Percentiles rank a stretch among this genome's conserved stretches.
Conservation (phyloP, 2,329 filamentous ascomycete genomes). For the Colletotrichum liriopes region DNA sequence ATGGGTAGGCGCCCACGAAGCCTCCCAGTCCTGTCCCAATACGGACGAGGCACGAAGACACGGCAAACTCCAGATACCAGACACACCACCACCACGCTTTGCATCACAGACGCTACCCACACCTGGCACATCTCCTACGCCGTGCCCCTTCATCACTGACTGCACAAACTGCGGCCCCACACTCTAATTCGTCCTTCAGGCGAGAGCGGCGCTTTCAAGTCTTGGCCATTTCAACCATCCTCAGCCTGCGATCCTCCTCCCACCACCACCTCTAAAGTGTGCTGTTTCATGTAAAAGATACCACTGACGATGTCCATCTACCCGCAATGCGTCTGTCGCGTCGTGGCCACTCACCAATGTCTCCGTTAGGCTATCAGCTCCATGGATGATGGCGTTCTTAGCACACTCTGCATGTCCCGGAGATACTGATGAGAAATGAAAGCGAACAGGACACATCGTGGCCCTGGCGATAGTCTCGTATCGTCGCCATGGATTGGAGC, state of each 20-base stretch:
- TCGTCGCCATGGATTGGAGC: conserved; percentile 35
- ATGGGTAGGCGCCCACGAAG: conserved; percentile 5
- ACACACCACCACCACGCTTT: conserved; percentile 12
- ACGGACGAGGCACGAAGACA: neutral
- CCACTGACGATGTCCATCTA: conserved; percentile 1
- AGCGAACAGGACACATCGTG: conserved; percentile 22
- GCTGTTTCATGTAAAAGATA: conserved; percentile 41
- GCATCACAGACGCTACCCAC: conserved; percentile 20
- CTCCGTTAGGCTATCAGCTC: conserved; percentile 15
- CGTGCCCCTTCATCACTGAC: conserved; percentile 35
- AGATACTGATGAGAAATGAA: conserved; percentile 31
- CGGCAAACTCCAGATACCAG: conserved; percentile 19
- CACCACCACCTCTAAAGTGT: conserved; percentile 24
- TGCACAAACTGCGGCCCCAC: conserved; percentile 37
- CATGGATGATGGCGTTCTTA: conserved; percentile 25
- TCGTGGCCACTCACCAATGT: neutral
- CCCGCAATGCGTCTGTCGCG: conserved; percentile 3
- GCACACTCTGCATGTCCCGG: conserved; percentile 1
- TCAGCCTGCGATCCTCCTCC: conserved; percentile 21
- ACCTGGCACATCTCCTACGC: conserved; percentile 30
- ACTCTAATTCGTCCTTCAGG: conserved; percentile 33
- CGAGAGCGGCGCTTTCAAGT: conserved; percentile 30
- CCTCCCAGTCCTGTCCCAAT: conserved; percentile 4
- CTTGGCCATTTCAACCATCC: conserved; percentile 30
- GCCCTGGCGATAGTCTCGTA: conserved; percentile 22